These are phyloP conservation scores for Gynochthodes officinalis DNA, from an alignment of 257 asterid species.

Conservation along the genomic window DNA sequence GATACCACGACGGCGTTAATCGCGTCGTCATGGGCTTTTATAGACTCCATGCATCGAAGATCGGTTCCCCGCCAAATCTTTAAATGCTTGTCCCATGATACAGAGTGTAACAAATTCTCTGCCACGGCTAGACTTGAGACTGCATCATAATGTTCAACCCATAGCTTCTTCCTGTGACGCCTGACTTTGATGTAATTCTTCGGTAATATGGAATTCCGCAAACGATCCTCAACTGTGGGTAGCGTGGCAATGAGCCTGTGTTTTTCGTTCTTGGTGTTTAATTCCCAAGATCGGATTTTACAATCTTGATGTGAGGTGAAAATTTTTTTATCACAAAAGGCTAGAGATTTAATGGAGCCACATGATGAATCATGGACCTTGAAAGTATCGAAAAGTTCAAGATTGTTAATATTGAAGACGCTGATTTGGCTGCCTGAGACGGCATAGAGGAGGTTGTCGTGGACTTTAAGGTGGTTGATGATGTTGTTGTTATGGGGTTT, in stretches of 20 bases:
- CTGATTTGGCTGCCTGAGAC: slow-evolving; percentile 53
- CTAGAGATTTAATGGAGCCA: slow-evolving; percentile 61
- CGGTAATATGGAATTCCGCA: slow-evolving; percentile 45
- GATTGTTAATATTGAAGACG: slow-evolving; percentile 37
- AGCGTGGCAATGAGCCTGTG: slow-evolving; percentile 57
- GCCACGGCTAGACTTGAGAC: slow-evolving; percentile 52
- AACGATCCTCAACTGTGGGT: slow-evolving; percentile 58
- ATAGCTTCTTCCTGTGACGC: slow-evolving; percentile 58
- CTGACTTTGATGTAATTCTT: slow-evolving; percentile 53
- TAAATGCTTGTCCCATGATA: slow-evolving; percentile 75
- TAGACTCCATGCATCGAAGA: slow-evolving; percentile 47
- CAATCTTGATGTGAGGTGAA: slow-evolving; percentile 87
- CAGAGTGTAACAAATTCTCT: slow-evolving; percentile 30
- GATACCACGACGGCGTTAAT: slow-evolving; percentile 59
- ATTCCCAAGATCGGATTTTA: slow-evolving; percentile 65
- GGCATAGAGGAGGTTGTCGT: slow-evolving; percentile 62
- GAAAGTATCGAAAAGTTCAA: slow-evolving; percentile 44
- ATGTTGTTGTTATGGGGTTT: slow-evolving; percentile 25
- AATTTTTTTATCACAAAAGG: slow-evolving; percentile 41
- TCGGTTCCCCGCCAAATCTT: slow-evolving; percentile 50
- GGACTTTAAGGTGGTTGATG: slow-evolving; percentile 48
- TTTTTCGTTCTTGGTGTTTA: slow-evolving; percentile 18
- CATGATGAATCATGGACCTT: slow-evolving; percentile 22
- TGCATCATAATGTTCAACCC: slow-evolving; percentile 78
- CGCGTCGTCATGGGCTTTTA: slow-evolving; percentile 85